A percentile compares a stretch with the other conserved stretches of the same genome.
phyloP scores from a whole-genome alignment of 306 rosid species.

The Alnus glutinosa region DNA sequence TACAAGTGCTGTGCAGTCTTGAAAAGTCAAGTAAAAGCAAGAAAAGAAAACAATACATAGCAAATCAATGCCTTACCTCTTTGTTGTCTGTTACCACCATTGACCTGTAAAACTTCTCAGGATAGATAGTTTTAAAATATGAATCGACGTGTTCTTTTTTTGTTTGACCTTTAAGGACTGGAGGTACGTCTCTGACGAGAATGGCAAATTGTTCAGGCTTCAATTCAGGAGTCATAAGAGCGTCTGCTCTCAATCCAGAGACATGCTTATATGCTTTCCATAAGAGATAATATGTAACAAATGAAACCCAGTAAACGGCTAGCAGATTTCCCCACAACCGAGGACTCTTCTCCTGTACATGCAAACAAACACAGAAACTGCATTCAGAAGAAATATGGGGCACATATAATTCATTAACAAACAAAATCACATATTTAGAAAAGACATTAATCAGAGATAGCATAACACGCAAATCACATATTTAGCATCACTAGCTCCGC shows the following conservation, averaged over 20 bases:
- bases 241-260: conserved; percentile 58
- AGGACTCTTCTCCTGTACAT: conserved; percentile 47
- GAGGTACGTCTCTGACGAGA: conserved; percentile 90
- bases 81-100: conserved; percentile 81
- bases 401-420: too few relatives aligned
- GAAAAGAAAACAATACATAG: neutral
- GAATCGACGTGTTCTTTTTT: conserved; percentile 82
- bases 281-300: conserved; percentile 62
- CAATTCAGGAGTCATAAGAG: conserved; percentile 62
- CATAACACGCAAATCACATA: neutral
- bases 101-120: conserved; percentile 80
- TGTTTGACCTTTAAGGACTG: conserved; percentile 50
- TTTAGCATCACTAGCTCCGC: neutral
- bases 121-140: conserved; percentile 61
- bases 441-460: too few relatives aligned
- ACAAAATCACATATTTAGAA: too few relatives aligned
- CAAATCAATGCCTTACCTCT: conserved; percentile 44
- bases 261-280: conserved; percentile 92
- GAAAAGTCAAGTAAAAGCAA: neutral
- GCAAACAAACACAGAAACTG: conserved; percentile 10
- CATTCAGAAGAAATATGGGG: conserved; percentile 14
- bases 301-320: conserved; percentile 74
- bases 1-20: neutral
- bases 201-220: conserved; percentile 78
- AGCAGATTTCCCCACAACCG: conserved; percentile 85